Evolutionary conservation across 768 basidiomycete species (phyloP).

Genomic region (Leucocoprinus birnbaumii): DNA sequence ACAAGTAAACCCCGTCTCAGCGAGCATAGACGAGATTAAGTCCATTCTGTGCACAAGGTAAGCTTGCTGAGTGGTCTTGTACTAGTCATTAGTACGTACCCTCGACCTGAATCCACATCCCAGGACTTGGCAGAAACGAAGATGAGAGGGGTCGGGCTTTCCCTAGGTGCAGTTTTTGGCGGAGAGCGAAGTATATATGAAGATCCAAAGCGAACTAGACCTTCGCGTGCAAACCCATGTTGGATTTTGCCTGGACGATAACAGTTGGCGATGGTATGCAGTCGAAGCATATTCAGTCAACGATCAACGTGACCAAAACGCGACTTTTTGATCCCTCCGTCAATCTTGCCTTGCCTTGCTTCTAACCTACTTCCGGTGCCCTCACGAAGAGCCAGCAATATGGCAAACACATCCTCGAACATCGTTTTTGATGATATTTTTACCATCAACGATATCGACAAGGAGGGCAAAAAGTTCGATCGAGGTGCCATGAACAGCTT

Average conservation of each 20-base stretch:
- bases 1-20: slow-evolving; percentile 47
- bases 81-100: slow-evolving; percentile 23
- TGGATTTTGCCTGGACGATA: neutral
- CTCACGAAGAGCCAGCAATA: slow-evolving; percentile 20
- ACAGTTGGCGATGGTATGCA: slow-evolving; percentile 5
- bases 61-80: neutral
- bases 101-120: slow-evolving; percentile 35
- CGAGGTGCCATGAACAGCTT: slow-evolving; percentile 65
- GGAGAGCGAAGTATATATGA: slow-evolving; percentile 34
- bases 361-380: slow-evolving; percentile 11
- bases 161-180: slow-evolving; percentile 36
- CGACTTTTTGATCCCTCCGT: slow-evolving; percentile 2
- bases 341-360: slow-evolving; percentile 2
- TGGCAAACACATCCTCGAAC: slow-evolving; percentile 61
- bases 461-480: slow-evolving; percentile 97
- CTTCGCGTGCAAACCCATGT: slow-evolving; percentile 14
- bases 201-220: slow-evolving; percentile 16
- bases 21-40: slow-evolving; percentile 34
- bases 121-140: slow-evolving; percentile 48
- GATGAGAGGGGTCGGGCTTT: slow-evolving; percentile 50
- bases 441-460: slow-evolving; percentile 78
- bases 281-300: slow-evolving; percentile 8
- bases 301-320: neutral
- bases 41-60: slow-evolving; percentile 27
- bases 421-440: slow-evolving; percentile 96